phyloP scores from a whole-genome alignment of 345 rosid genomes.

The Litchi chinensis region DNA sequence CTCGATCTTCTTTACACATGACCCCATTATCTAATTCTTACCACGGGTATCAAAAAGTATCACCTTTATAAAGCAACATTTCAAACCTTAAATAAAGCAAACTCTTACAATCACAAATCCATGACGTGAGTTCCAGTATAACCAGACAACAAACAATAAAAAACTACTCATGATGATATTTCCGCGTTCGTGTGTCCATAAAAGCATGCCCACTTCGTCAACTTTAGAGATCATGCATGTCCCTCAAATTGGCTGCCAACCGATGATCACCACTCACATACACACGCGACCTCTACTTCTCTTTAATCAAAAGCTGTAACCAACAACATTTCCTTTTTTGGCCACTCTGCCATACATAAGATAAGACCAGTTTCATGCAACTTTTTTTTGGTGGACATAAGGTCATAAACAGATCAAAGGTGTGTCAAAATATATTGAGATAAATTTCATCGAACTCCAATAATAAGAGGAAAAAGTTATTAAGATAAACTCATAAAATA shows the following conservation, averaged over 20 bases:
- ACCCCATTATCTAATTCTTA: neutral
- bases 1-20: neutral
- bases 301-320: neutral
- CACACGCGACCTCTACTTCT: neutral
- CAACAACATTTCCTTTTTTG: no score
- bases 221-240: slow-evolving; percentile 2
- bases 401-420: no score
- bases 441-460: no score
- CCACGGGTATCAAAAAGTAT: no score
- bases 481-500: no score
- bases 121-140: no score
- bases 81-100: neutral
- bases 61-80: no score
- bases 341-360: no score
- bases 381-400: no score
- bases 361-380: no score
- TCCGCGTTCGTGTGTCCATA: slow-evolving; percentile 2
- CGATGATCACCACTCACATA: neutral
- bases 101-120: neutral
- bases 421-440: no score
- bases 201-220: slow-evolving; percentile 19
- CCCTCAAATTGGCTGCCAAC: neutral
- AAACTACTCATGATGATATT: neutral
- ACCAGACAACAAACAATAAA: neutral
- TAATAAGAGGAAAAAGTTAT: no score